Percentiles rank a stretch among this genome's conserved stretches.
phyloP scores from a whole-genome alignment of 192 early-diverging fungal species.

The Coemansia sp. region DNA sequence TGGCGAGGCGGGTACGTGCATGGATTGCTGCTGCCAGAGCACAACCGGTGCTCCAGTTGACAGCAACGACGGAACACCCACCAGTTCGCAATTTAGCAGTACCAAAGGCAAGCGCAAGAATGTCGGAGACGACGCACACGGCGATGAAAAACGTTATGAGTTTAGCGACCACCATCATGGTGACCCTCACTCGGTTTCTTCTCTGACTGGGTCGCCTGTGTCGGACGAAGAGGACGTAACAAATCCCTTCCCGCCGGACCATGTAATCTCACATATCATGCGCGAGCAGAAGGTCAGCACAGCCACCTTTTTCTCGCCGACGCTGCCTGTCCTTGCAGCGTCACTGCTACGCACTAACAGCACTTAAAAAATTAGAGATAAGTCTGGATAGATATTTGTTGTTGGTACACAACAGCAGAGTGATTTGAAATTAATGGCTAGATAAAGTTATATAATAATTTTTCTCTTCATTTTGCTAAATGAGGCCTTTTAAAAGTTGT shows the following conservation, averaged over 20 bases:
- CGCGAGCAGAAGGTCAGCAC: conserved; percentile 56
- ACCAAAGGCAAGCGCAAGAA: conserved; percentile 43
- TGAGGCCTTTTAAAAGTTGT: no score
- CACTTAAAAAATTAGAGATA: not conserved
- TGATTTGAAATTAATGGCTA: not conserved
- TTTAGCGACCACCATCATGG: conserved; percentile 53
- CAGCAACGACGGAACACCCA: not conserved
- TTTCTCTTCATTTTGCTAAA: not conserved
- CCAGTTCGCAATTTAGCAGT: not conserved
- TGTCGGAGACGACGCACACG: conserved; percentile 21
- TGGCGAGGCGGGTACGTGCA: conserved; percentile 17
- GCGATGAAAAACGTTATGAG: conserved; percentile 54
- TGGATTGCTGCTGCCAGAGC: conserved; percentile 24
- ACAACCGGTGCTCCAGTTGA: not conserved
- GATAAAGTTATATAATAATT: not conserved
- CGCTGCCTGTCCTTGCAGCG: conserved; percentile 52
- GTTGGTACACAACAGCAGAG: not conserved
- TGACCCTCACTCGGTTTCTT: conserved; percentile 35
- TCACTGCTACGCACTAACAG: conserved; percentile 48
- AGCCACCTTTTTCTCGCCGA: conserved; percentile 54
- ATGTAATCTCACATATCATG: conserved; percentile 56
- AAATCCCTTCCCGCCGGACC: conserved; percentile 53
- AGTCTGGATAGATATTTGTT: not conserved
- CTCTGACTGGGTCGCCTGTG: conserved; percentile 21
- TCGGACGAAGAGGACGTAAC: conserved; percentile 51